Evolutionary conservation across 2,329 filamentous ascomycete species (phyloP), one percentile per base, ranked within the genome.

Genomic region (Colletotrichum kahawae): DNA sequence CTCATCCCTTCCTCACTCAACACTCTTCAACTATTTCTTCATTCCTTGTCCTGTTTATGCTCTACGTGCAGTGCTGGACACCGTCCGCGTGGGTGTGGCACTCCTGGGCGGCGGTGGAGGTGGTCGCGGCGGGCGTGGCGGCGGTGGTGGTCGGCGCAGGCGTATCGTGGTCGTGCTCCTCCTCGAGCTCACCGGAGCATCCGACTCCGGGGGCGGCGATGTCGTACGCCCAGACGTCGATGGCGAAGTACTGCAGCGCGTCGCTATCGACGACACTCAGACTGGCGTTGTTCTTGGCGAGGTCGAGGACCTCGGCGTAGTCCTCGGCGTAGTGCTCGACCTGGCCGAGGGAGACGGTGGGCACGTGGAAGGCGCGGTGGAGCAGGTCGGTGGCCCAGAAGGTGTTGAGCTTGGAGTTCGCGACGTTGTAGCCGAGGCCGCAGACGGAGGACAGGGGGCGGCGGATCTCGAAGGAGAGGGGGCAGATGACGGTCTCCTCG

Each of bases 401-500:
- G 51, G 88, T 88, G 81, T 92, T 92, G 18, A 90, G 88, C 31
- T 87, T 83, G 6, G 87, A 88, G 14, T 84, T 83, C 7, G 91
- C 87, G 9, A 94, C 89, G 9, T 88, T 91, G 83, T 93, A 94
- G 66, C 92, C 93, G 21, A 88, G 84, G 31, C 87, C 87, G 82
- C 93, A 94, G 79, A 94, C 86, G 34, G 88, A 87, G 66, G 88
- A 85, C 9, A 94, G 88, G 24, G 87, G 88, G 43, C 87, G 88
- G 64, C 92, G 90, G 62, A 87, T 87, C 48, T 84, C 80, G 82
- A 91, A 94, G 2, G 92, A 93, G 2, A 90, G 85, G 7, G 88
- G 87, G 83, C 93, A 94, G 82, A 94, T 94, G 77, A 94, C 93
- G 3, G 92, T 94, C 82, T 94, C 92, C 1, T 87, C 83, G 4